Percentiles rank a stretch among this genome's conserved stretches.
Conservation (phyloP, 495 filamentous ascomycete species). For the Lasiosphaeria hispida region DNA sequence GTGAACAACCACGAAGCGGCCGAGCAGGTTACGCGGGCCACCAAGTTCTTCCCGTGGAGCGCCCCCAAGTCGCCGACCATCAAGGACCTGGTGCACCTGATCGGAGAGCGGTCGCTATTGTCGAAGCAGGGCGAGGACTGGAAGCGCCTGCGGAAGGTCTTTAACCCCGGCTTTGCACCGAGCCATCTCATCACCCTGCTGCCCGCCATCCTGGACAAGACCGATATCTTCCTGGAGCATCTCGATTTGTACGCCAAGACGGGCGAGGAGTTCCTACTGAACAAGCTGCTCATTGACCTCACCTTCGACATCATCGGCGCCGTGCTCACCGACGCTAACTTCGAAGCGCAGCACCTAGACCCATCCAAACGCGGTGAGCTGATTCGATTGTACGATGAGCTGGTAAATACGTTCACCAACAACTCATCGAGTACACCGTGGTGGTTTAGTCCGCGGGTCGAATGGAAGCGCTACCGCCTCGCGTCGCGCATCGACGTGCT, state of each 20-base stretch:
- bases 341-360: conserved; percentile 32
- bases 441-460: conserved; percentile 21
- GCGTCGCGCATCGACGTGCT: conserved; percentile 17
- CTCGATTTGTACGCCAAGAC: conserved; percentile 25
- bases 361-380: conserved; percentile 23
- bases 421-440: conserved; percentile 14
- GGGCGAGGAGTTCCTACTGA: conserved; percentile 29
- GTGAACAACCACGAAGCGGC: conserved; percentile 45
- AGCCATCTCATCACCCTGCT: conserved; percentile 41
- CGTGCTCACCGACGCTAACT: conserved; percentile 35
- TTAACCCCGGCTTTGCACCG: conserved; percentile 44
- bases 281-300: conserved; percentile 27
- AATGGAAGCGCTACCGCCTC: conserved; percentile 18
- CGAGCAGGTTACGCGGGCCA: conserved; percentile 38
- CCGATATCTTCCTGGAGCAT: conserved; percentile 27
- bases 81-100: conserved; percentile 24
- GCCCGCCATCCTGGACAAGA: conserved; percentile 41
- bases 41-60: conserved; percentile 42
- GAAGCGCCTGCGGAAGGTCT: conserved; percentile 39
- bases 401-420: conserved; percentile 23
- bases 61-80: conserved; percentile 43
- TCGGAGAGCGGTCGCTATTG: conserved; percentile 40
- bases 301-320: conserved; percentile 44
- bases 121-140: conserved; percentile 34
- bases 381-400: conserved; percentile 27